Base-by-base conservation (phyloP, 164 flowering plant genomes). In the Tetracentron sinense region DNA sequence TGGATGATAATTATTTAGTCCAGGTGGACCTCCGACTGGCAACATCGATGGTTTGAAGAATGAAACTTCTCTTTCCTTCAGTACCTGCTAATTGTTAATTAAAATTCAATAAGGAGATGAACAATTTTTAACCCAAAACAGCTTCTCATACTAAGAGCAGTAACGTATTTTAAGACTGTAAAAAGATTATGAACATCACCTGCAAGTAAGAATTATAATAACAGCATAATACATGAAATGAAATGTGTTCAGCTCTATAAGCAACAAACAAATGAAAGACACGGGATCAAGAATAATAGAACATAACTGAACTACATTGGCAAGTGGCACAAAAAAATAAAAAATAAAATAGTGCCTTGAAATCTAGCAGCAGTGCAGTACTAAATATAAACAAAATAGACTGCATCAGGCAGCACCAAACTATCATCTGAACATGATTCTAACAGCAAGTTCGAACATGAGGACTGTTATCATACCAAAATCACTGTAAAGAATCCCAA, bases 41-140 rank as follows among this genome's bases (percentile, higher is more conserved):
- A 80, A 69, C 60, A 71, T 76, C 4, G 59, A 70, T 20, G 72
- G 60, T 68, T 78, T 69, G 30, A 48, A 38, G 22, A 58, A 46
- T 8, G 75, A 35, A 51, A 33, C 61, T 14, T 74, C 71, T 65
- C 54, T 58, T 42, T 51, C 54, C 72, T 79, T 75, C 71, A 61
- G 64, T 38, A 72, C 19, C 71, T 69, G 67, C 63, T 60, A 58
- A 54, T 23, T n/a, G 16, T 15, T 57, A 46, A 42, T n/a, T 26
- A 35, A 22, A 54, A n/a, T 60, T 66, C 21, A 44, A 26, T 60
- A 33, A 8, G 47, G 29, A n/a, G 38, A 30, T 16, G 58, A 30
- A 14, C 17, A 58, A 38, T 38, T 38, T 38, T 3, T 12, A 38
- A 38, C 14, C 8, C 14, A 38, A 38, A 38, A 38, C 15, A 16